Conservation (phyloP, 73 alveolate species). For the Uronychia setigera region DNA sequence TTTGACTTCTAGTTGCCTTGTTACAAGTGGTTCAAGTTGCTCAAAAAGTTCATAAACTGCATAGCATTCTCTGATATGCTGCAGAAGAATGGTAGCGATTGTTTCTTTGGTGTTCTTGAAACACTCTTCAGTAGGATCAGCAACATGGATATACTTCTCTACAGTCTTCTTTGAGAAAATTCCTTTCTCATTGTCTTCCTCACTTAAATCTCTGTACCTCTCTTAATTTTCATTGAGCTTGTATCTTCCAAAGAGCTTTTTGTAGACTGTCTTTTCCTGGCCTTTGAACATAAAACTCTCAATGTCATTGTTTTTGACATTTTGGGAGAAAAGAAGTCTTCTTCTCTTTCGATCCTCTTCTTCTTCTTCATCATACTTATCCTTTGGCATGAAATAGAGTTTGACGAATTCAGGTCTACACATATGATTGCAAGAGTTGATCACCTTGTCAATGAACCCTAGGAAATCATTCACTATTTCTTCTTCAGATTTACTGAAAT, state of each 20-base stretch:
- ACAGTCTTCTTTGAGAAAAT: slow-evolving; percentile 30
- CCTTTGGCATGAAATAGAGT: slow-evolving; percentile 37
- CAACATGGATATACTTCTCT: slow-evolving; percentile 31
- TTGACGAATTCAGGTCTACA: slow-evolving; percentile 60
- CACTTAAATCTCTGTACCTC: slow-evolving; percentile 35
- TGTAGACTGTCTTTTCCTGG: slow-evolving; percentile 49
- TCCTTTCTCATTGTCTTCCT: slow-evolving; percentile 36
- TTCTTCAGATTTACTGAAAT: slow-evolving; percentile 20
- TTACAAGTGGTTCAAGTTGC: slow-evolving; percentile 27
- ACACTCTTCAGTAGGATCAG: slow-evolving; percentile 52
- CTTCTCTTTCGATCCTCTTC: slow-evolving; percentile 53
- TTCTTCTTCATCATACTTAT: slow-evolving; percentile 50
- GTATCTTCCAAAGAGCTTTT: slow-evolving; percentile 43
- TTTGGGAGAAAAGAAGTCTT: slow-evolving; percentile 16
- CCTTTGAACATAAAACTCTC: slow-evolving; percentile 35
- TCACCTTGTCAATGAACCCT: slow-evolving; percentile 10
- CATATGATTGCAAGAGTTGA: slow-evolving; percentile 37
- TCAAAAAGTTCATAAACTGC: slow-evolving; percentile 33
- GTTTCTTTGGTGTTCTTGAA: slow-evolving; percentile 6
- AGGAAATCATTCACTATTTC: slow-evolving; percentile 40
- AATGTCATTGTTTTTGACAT: slow-evolving; percentile 16
- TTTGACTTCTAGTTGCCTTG: slow-evolving; percentile 18
- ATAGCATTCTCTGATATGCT: slow-evolving; percentile 42
- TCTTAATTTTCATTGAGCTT: slow-evolving; percentile 21
- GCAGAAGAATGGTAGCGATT: background rate